Conservation (phyloP, 768 basidiomycete genomes). For the Pisolithus marmoratus region DNA sequence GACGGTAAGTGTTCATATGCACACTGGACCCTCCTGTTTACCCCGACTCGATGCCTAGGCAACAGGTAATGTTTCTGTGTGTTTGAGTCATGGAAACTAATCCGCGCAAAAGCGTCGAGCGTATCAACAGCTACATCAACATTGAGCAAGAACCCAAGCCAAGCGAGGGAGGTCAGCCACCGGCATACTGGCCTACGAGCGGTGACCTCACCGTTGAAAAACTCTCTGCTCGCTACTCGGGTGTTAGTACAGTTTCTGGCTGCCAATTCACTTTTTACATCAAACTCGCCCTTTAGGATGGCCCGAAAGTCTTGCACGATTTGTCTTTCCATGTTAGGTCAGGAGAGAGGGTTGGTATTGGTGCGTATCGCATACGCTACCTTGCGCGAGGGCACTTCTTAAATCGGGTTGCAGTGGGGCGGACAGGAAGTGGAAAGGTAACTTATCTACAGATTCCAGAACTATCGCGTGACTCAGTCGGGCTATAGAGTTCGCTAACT, state of each 20-base stretch:
- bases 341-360: slow-evolving; percentile 55
- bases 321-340: slow-evolving; percentile 46
- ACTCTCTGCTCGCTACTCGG: slow-evolving; percentile 44
- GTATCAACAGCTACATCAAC: slow-evolving; percentile 49
- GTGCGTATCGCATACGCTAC: slow-evolving; percentile 20
- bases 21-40: background rate
- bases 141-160: slow-evolving; percentile 50
- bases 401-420: slow-evolving; percentile 37
- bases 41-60: slow-evolving; percentile 1
- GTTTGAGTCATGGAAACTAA: background rate
- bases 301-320: slow-evolving; percentile 51
- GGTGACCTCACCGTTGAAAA: slow-evolving; percentile 49
- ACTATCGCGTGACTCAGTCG: background rate
- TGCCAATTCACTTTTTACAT: background rate
- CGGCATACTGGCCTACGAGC: slow-evolving; percentile 60
- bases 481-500: slow-evolving; percentile 42
- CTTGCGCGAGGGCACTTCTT: background rate
- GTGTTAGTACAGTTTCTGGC: slow-evolving; percentile 12
- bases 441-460: slow-evolving; percentile 3
- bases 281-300: slow-evolving; percentile 30
- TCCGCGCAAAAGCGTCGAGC: slow-evolving; percentile 33
- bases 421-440: slow-evolving; percentile 54
- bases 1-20: slow-evolving; percentile 24
- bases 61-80: slow-evolving; percentile 7
- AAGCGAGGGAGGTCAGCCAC: slow-evolving; percentile 39